These are phyloP conservation scores for Aspergillus cejpii DNA, from an alignment of 2,329 filamentous ascomycete genomes.

Conservation along the genomic window DNA sequence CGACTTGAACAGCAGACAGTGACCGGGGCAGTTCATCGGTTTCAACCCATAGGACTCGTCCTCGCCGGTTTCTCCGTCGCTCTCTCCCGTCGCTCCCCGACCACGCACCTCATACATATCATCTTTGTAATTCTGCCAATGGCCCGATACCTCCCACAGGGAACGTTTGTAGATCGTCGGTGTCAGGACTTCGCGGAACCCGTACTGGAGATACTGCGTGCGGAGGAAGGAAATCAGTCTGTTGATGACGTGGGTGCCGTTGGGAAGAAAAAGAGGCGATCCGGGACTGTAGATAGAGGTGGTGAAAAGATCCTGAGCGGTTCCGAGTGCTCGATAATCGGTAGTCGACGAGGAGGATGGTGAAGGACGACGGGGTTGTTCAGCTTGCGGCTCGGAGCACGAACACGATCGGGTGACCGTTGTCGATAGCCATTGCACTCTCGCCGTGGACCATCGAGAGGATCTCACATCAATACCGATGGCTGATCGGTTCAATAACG, in stretches of 20 bases:
- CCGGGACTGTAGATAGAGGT: slow-evolving; percentile 75
- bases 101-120: slow-evolving; percentile 79
- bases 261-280: slow-evolving; percentile 75
- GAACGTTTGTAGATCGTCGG: slow-evolving; percentile 87
- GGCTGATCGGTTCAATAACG: slow-evolving; percentile 1
- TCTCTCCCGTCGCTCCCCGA: slow-evolving; percentile 43
- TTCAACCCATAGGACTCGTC: slow-evolving; percentile 76
- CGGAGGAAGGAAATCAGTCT: slow-evolving; percentile 74
- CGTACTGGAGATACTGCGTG: slow-evolving; percentile 75
- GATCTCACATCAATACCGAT: neutral
- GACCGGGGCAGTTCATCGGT: slow-evolving; percentile 89
- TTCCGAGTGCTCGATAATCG: slow-evolving; percentile 48
- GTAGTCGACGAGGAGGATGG: slow-evolving; percentile 33
- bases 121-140: slow-evolving; percentile 83
- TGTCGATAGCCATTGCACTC: slow-evolving; percentile 20
- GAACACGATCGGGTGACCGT: slow-evolving; percentile 23
- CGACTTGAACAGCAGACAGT: slow-evolving; percentile 75
- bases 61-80: slow-evolving; percentile 45
- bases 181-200: slow-evolving; percentile 81
- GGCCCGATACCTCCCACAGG: slow-evolving; percentile 77
- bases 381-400: slow-evolving; percentile 21
- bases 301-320: slow-evolving; percentile 66
- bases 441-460: slow-evolving; percentile 1
- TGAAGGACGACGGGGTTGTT: slow-evolving; percentile 11
- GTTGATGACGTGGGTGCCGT: slow-evolving; percentile 76